Evolutionary conservation across 2,329 filamentous ascomycete species (phyloP).

Genomic region (Zasmidium cellare): DNA sequence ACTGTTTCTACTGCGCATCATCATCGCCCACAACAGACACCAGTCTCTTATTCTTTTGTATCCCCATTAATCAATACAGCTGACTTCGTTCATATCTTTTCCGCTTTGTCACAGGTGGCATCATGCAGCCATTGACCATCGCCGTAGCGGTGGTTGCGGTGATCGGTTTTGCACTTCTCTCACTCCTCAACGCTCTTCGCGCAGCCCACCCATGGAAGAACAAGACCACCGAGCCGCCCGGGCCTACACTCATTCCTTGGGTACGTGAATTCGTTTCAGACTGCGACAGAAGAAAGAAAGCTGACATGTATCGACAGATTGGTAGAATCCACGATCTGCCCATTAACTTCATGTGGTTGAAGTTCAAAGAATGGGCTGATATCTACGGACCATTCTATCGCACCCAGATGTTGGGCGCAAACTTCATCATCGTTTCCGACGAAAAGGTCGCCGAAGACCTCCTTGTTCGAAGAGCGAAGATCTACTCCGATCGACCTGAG

Average conservation of each 20-base stretch:
- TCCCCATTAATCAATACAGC: neutral
- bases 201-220: constrained; percentile 35
- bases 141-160: constrained; percentile 38
- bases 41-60: constrained; percentile 7
- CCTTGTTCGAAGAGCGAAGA: constrained; percentile 52
- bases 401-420: constrained; percentile 40
- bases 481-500: constrained; percentile 53
- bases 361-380: constrained; percentile 47
- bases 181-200: constrained; percentile 35
- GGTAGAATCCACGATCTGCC: constrained; percentile 49
- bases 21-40: neutral
- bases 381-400: constrained; percentile 36
- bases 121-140: constrained; percentile 44
- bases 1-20: neutral
- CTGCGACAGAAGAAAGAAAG: neutral
- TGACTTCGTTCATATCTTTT: constrained; percentile 3
- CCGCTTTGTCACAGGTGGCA: neutral
- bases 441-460: constrained; percentile 56
- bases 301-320: constrained; percentile 12
- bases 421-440: constrained; percentile 52
- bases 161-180: constrained; percentile 37
- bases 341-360: constrained; percentile 54
- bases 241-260: constrained; percentile 40
- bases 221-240: constrained; percentile 38
- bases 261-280: neutral